Base-by-base conservation (phyloP, 1,139 yeast species). In the Zygoascus hellenicus region DNA sequence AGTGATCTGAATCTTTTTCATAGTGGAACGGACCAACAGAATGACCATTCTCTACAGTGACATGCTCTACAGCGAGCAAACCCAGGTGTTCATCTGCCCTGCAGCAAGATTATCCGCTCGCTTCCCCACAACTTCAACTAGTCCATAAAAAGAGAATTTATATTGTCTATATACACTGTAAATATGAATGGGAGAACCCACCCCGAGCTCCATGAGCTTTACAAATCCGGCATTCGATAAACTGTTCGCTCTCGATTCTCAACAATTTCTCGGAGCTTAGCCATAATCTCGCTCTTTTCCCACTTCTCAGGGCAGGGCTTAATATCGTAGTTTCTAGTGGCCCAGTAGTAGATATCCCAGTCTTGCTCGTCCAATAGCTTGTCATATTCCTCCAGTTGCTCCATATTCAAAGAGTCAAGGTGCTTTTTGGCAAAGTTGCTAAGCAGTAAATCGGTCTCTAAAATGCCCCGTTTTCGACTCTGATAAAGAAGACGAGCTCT, bases 271-370 rank as follows among this genome's bases (percentile, higher is more conserved):
- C 89, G 92, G 55, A 92, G 70, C 69, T 75, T 64, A 49, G 65
- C 64, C 72, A 92, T 74, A 41, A 92, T 70, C 58, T 75, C 69
- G 14, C 87, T 78, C 50, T 81, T 63, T 62, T 80, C 74, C 96
- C 96, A 90, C 59, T 76, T 76, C 42, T 85, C 90, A 5, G 97
- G 97, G 55, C 90, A 72, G 13, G 95, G 95, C 46, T 90, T 85
- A 19, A 83, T 79, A 34, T 78, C 81, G 59, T 73, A 85, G 67
- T 87, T 87, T 58, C 78, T 77, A 6, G 97, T 88, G 19, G 95
- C 96, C 97, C 98, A 92, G 69, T 92, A 92, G 67, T 88, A 94
- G 54, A 92, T 90, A 64, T 92, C 98, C 98, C 98, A 94, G 65
- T 92, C 99, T 13, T 92, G 79, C 67, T 90, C 96, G 64, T 94